Percentiles rank a stretch among this genome's conserved stretches.
Conservation (phyloP, 331 rosid species). For the Phaseolus coccineus region DNA sequence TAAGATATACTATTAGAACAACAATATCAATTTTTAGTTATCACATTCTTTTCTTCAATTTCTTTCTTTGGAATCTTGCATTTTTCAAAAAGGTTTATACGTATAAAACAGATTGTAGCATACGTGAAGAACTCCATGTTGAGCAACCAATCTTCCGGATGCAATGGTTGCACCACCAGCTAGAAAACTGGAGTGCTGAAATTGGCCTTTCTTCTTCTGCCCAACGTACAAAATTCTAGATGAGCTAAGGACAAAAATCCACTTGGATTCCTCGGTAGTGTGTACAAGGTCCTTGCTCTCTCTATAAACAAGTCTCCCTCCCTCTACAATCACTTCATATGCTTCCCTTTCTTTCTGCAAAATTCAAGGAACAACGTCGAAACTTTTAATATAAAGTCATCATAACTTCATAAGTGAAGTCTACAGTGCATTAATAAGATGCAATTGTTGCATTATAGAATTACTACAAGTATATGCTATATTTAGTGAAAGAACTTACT, state of each 20-base stretch:
- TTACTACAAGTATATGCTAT: background rate
- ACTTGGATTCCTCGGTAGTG: slow-evolving; percentile 69
- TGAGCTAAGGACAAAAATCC: slow-evolving; percentile 89
- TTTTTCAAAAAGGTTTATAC: background rate
- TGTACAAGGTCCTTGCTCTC: slow-evolving; percentile 53
- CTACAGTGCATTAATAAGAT: background rate
- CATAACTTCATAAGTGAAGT: background rate
- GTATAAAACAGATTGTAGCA: slow-evolving; percentile 29
- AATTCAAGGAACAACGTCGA: slow-evolving; percentile 28
- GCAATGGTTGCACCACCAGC: slow-evolving; percentile 87
- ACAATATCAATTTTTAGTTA: background rate
- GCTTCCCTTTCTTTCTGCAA: slow-evolving; percentile 73
- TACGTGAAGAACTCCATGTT: slow-evolving; percentile 73
- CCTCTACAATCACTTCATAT: slow-evolving; percentile 67
- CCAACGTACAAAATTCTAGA: slow-evolving; percentile 66
- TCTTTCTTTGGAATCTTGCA: background rate
- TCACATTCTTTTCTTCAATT: background rate
- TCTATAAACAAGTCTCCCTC: slow-evolving; percentile 69
- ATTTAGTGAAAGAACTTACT: slow-evolving; percentile 54
- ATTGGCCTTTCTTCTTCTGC: slow-evolving; percentile 72
- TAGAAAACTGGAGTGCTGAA: slow-evolving; percentile 93
- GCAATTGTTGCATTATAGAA: background rate
- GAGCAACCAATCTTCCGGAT: slow-evolving; percentile 78
- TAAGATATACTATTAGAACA: background rate
- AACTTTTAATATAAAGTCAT: background rate